Base-by-base conservation (phyloP, 2,329 filamentous ascomycete species). In the Fusarium citri region DNA sequence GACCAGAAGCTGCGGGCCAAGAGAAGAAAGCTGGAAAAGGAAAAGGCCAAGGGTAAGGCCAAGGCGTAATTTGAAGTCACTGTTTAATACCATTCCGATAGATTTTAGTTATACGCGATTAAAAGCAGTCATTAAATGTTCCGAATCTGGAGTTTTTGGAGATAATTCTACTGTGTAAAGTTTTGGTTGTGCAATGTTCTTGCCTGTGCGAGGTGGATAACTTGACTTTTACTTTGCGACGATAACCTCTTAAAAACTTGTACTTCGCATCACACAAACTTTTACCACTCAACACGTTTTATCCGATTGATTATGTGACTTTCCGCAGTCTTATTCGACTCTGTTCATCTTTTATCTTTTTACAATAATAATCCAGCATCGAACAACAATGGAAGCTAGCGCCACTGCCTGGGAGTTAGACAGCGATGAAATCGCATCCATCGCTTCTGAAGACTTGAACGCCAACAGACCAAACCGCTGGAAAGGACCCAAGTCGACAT, bases 1-100 rank as follows among this genome's bases (percentile, higher is more conserved):
- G 93, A 95, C 49, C 92, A 95, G 84, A 92, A 91, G 83, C 83
- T 99, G 79, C 88, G 94, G 74, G 88, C 87, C 60, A 99, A 99
- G 91, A 90, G 93, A 81, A 92, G 96, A 83, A 97, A 90, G 87
- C 81, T 98, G 66, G 96, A 98, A 83, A 94, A 85, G 79, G 80
- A 86, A 79, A 79, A 81, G 79, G 80, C 77, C 61, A 84, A 86
- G 79, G 77, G 74, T 54, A 74, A 74, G 70, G 66, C 67, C 74
- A 78, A 78, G 76, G 79, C 78, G 72, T 80, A 78, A 75, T 78
- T 69, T 80, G 71, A 67, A 62, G 59, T 59, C 60, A 41, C 54
- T 75, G 73, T 69, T 76, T 76, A 72, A 75, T 76, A 75, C 74
- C 72, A 72, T 74, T 74, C 57, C 64, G 63, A 76, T 76, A 76